A percentile compares a stretch with the other conserved stretches of the same genome.
phyloP scores from a whole-genome alignment of 2,329 filamentous ascomycete species.

The Colletotrichum tabaci region DNA sequence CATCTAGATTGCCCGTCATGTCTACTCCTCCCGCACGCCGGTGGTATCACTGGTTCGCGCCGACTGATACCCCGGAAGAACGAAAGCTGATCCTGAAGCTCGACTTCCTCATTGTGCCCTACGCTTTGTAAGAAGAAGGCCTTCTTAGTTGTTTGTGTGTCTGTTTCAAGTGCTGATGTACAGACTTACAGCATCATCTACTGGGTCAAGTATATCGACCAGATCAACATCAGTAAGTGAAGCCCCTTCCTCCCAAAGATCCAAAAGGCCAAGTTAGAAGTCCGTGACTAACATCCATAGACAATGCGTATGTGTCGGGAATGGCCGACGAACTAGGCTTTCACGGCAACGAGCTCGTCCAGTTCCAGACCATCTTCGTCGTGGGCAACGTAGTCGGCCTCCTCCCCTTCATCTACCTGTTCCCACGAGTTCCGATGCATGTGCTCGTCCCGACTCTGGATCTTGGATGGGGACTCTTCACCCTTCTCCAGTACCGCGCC shows the following conservation, averaged over 20 bases:
- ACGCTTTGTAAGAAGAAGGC: conserved; percentile 56
- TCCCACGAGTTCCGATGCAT: conserved; percentile 62
- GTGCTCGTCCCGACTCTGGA: conserved; percentile 67
- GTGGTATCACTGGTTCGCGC: conserved; percentile 61
- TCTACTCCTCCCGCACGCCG: conserved; percentile 1
- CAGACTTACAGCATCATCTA: conserved; percentile 58
- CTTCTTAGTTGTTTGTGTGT: neutral
- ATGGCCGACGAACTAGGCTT: conserved; percentile 32
- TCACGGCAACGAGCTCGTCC: conserved; percentile 23
- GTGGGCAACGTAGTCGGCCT: conserved; percentile 65
- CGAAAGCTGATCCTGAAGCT: conserved; percentile 68
- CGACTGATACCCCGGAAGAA: conserved; percentile 65
- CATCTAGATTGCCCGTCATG: neutral
- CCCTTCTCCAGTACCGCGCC: conserved; percentile 67
- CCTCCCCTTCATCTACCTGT: conserved; percentile 67
- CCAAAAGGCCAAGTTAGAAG: no score
- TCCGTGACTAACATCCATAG: neutral
- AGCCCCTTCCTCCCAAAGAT: no score
- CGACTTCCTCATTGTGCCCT: conserved; percentile 69
- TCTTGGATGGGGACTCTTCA: conserved; percentile 70
- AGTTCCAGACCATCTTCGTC: conserved; percentile 41
- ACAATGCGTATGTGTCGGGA: conserved; percentile 34
- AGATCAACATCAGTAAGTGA: conserved; percentile 64
- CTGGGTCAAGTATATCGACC: conserved; percentile 71
- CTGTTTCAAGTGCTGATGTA: neutral